A percentile compares a stretch with the other conserved stretches of the same genome.
Evolutionary conservation across 1,284 basidiomycete species (phyloP).

Genomic region (Cutaneotrichosporon sp.): DNA sequence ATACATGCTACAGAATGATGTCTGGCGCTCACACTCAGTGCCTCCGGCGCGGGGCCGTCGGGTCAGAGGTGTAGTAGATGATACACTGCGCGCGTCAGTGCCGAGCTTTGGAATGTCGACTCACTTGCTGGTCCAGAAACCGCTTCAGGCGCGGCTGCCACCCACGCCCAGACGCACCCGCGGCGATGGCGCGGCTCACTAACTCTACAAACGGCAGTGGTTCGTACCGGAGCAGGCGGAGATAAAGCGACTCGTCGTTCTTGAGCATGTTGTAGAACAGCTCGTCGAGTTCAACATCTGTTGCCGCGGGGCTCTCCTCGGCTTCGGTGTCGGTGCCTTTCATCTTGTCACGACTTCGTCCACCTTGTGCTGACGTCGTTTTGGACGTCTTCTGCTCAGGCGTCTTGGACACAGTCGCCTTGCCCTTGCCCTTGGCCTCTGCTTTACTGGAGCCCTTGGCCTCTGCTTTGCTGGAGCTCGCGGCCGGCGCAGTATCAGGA

Average conservation of each 20-base stretch:
- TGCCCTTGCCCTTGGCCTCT: not conserved
- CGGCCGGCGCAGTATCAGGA: not conserved
- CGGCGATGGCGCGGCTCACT: constrained; percentile 28
- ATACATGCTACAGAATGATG: no score
- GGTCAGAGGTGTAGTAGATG: constrained; percentile 38
- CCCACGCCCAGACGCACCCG: constrained; percentile 28
- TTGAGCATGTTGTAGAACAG: constrained; percentile 32
- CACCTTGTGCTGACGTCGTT: not conserved
- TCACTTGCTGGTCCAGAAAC: constrained; percentile 42
- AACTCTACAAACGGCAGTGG: constrained; percentile 45
- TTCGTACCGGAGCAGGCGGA: constrained; percentile 44
- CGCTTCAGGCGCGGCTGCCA: constrained; percentile 38
- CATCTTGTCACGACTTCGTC: not conserved
- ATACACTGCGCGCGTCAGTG: constrained; percentile 31
- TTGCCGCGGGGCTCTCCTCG: constrained; percentile 24
- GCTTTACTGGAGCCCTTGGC: not conserved
- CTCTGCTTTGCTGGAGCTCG: constrained; percentile 4
- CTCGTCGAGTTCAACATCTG: constrained; percentile 31
- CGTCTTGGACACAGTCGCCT: not conserved
- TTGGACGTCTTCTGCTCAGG: not conserved
- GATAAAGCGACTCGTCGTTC: constrained; percentile 28
- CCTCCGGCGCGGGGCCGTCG: constrained; percentile 32
- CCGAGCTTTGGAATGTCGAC: constrained; percentile 2
- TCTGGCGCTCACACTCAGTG: not conserved
- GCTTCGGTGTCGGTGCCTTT: constrained; percentile 9